Base-by-base conservation (phyloP, 2,329 filamentous ascomycete genomes). In the Penicillium oxalicum region DNA sequence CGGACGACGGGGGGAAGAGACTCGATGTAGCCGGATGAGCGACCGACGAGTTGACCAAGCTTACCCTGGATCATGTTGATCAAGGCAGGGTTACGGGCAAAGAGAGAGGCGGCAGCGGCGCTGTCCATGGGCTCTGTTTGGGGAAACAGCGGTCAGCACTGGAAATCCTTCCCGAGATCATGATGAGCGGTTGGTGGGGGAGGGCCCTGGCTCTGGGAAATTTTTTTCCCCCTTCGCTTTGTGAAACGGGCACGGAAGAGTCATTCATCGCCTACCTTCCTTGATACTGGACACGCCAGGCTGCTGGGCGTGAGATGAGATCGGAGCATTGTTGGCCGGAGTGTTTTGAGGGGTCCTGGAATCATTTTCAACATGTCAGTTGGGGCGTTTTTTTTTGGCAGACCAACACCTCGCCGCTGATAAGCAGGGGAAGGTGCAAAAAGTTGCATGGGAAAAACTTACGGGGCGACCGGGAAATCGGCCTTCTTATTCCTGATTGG, bases 41-140 rank as follows among this genome's bases (percentile, higher is more conserved):
- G 86, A 65, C 93, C 93, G 64, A 98, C 88, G 52, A 98, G 87
- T 58, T 86, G 86, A 58, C 90, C 88, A 61, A 98, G 87, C 72
- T 93, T 93, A 64, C 90, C 91, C 77, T 98, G 90, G 72, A 98
- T 97, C 88, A 98, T 93, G 60, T 89, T 87, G 54, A 97, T 87
- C 58, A 98, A 83, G 63, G 87, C 86, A 51, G 94, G 93, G 77
- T 98, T 95, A 72, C 93, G 86, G 60, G 93, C 91, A 68, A 98
- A 95, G 68, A 98, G 84, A 54, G 88, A 91, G 52, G 91, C 91
- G 54, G 91, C 91, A 49, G 88, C 80, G 45, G 81, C 85, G 70
- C 87, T 87, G 69, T 96, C 90, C 64, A 95, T 78, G 56, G 94
- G 89, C 82, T 97, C 93, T 96, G 71, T 54, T 57, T 39, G 11